These are phyloP conservation scores for Ogataea allantospora DNA, from an alignment of 805 yeast species.

Conservation along the genomic window DNA sequence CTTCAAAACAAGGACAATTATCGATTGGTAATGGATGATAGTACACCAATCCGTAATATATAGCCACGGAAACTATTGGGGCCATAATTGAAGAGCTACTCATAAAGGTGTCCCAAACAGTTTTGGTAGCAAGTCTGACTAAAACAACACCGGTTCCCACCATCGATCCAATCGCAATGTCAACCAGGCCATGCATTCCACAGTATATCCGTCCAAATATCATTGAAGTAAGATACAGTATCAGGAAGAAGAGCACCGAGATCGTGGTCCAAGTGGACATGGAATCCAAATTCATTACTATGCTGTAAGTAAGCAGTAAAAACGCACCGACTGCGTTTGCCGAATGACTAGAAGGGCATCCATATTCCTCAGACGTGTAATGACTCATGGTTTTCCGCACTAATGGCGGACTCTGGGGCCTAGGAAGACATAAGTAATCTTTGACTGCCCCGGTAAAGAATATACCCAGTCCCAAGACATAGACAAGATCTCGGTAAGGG, in stretches of 20 bases:
- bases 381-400: constrained; percentile 86
- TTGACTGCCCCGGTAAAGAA: constrained; percentile 72
- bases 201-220: constrained; percentile 84
- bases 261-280: constrained; percentile 3
- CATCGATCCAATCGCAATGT: constrained; percentile 61
- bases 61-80: constrained; percentile 41
- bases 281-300: constrained; percentile 17
- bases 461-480: constrained; percentile 67
- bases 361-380: constrained; percentile 91
- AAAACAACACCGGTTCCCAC: constrained; percentile 58
- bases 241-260: constrained; percentile 21
- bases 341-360: constrained; percentile 92
- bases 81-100: constrained; percentile 25
- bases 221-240: constrained; percentile 59
- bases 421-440: constrained; percentile 84
- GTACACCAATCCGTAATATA: constrained; percentile 53
- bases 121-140: constrained; percentile 43
- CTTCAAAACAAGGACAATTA: constrained; percentile 95
- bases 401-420: constrained; percentile 91
- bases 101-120: constrained; percentile 46
- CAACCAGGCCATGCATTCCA: constrained; percentile 96
- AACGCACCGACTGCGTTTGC: constrained; percentile 90
- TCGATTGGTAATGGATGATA: constrained; percentile 84
- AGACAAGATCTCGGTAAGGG: constrained; percentile 57
- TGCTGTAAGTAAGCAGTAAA: constrained; percentile 39